phyloP scores from a whole-genome alignment of 2,329 filamentous ascomycete species.

The Aspergillus carbonarius region DNA sequence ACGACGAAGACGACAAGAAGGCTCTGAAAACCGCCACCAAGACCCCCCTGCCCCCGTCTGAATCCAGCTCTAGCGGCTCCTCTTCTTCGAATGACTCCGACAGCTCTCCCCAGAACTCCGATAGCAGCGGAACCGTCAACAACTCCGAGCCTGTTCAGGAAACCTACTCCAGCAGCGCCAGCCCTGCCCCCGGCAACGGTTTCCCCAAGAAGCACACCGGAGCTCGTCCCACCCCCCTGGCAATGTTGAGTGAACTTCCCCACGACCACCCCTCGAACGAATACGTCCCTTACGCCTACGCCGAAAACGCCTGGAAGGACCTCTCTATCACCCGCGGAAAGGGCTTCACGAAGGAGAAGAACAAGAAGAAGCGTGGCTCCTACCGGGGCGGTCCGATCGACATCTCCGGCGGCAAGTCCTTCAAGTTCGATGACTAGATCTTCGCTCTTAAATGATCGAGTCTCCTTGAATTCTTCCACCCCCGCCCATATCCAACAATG shows the following conservation, averaged over 20 bases:
- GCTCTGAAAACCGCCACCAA: constrained; percentile 36
- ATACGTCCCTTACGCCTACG: constrained; percentile 83
- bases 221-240: constrained; percentile 69
- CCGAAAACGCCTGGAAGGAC: constrained; percentile 82
- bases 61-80: constrained; percentile 28
- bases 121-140: constrained; percentile 33
- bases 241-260: constrained; percentile 68
- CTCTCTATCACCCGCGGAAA: constrained; percentile 90
- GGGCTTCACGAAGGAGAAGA: constrained; percentile 99
- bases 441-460: neutral
- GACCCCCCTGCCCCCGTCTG: constrained; percentile 37
- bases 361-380: constrained; percentile 91
- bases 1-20: constrained; percentile 23
- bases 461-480: neutral
- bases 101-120: constrained; percentile 18
- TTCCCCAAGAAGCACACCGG: constrained; percentile 43
- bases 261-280: constrained; percentile 74
- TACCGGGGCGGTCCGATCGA: constrained; percentile 91
- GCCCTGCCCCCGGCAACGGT: constrained; percentile 37
- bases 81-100: constrained; percentile 28
- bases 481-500: neutral
- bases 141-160: constrained; percentile 25
- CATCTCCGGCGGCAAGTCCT: constrained; percentile 73
- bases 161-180: constrained; percentile 55
- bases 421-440: constrained; percentile 86